A percentile compares a stretch with the other conserved stretches of the same genome.
Evolutionary conservation across 805 yeast species (phyloP).

Genomic region (Candida corydali): DNA sequence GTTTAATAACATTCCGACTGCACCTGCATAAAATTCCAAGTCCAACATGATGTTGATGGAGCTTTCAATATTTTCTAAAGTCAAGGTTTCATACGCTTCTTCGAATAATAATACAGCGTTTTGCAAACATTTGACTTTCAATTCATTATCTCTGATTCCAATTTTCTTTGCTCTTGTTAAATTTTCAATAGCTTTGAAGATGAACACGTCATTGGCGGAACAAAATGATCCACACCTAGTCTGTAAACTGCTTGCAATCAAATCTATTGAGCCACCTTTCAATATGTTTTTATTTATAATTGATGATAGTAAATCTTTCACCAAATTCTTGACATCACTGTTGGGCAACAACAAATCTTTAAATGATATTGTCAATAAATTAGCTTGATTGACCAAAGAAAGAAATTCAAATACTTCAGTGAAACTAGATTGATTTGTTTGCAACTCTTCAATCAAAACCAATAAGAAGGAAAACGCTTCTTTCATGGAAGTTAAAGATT

Average conservation of each 20-base stretch:
- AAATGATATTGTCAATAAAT: constrained; percentile 63
- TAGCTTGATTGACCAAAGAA: constrained; percentile 61
- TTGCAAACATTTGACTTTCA: constrained; percentile 58
- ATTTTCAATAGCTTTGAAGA: constrained; percentile 91
- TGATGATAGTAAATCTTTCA: constrained; percentile 84
- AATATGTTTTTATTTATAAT: constrained; percentile 84
- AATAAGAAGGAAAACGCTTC: constrained; percentile 88
- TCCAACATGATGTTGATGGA: constrained; percentile 75
- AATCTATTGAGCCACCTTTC: constrained; percentile 90
- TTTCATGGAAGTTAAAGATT: constrained; percentile 70
- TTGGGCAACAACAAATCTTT: constrained; percentile 74
- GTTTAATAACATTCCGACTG: constrained; percentile 75
- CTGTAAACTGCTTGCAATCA: constrained; percentile 81
- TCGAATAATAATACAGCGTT: constrained; percentile 75
- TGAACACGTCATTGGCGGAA: constrained; percentile 86
- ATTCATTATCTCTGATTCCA: constrained; percentile 67
- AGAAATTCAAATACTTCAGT: constrained; percentile 69
- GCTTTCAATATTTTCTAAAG: constrained; percentile 75
- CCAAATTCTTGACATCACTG: constrained; percentile 55
- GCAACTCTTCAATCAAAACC: constrained; percentile 72
- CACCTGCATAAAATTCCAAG: constrained; percentile 77
- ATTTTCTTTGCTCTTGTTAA: constrained; percentile 80
- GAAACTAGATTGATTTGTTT: constrained; percentile 40
- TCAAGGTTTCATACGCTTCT: constrained; percentile 72
- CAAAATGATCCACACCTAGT: constrained; percentile 94